phyloP scores from a whole-genome alignment of 192 early-diverging fungal genomes.

The Mortierella hygrophila region DNA sequence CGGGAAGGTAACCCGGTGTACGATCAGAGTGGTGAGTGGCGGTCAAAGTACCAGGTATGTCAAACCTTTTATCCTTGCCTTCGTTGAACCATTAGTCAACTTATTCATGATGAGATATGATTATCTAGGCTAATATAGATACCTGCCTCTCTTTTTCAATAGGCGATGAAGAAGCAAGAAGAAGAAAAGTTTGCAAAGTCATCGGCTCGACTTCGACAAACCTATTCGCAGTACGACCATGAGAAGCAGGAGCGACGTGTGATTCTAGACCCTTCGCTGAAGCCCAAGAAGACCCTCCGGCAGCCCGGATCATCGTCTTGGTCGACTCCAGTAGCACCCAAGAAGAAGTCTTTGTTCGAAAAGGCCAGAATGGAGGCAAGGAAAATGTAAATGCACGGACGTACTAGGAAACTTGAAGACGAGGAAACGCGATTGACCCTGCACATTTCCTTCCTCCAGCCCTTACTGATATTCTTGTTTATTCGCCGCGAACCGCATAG shows the following conservation, averaged over 20 bases:
- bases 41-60: constrained; percentile 33
- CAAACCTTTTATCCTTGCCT: not conserved
- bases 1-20: constrained; percentile 20
- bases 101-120: too few species aligned
- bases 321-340: constrained; percentile 20
- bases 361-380: constrained; percentile 50
- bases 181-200: constrained; percentile 30
- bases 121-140: not conserved
- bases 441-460: not conserved
- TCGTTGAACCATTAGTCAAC: not conserved
- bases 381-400: constrained; percentile 25
- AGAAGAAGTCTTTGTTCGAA: constrained; percentile 47
- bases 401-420: not conserved
- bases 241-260: constrained; percentile 35
- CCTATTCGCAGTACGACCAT: constrained; percentile 45
- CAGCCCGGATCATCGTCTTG: not conserved
- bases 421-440: not conserved
- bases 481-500: not conserved
- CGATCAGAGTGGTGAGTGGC: constrained; percentile 45
- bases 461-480: not conserved
- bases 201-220: constrained; percentile 33
- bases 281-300: constrained; percentile 23
- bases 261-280: constrained; percentile 41
- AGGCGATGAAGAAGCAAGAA: constrained; percentile 35
- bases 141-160: not conserved